These are phyloP conservation scores for Aspergillus fischeri DNA, from an alignment of 2,329 filamentous ascomycete genomes.

Conservation along the genomic window DNA sequence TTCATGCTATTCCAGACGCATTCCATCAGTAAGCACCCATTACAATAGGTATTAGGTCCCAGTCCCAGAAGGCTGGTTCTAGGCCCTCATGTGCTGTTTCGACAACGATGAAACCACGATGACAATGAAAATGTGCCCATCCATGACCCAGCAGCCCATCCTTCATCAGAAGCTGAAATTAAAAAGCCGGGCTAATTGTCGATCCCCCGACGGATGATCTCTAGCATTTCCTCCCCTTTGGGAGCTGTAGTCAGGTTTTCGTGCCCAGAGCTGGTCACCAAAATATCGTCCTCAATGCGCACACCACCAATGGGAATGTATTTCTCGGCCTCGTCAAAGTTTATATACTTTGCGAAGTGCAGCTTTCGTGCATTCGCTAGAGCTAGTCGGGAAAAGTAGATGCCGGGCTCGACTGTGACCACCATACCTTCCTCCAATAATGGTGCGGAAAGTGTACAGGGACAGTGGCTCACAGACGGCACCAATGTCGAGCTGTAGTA, in stretches of 20 bases:
- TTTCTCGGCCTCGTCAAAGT: constrained; percentile 35
- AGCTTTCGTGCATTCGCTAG: constrained; percentile 31
- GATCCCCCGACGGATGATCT: constrained; percentile 32
- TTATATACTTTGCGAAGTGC: constrained; percentile 33
- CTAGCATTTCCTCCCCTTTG: constrained; percentile 57
- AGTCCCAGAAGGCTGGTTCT: neutral
- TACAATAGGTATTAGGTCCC: neutral
- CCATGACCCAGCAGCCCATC: neutral
- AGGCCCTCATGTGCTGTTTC: neutral
- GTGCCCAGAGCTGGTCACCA: constrained; percentile 65
- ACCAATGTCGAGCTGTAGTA: constrained; percentile 13
- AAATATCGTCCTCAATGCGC: constrained; percentile 55
- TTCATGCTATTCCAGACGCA: neutral
- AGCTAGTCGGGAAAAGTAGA: constrained; percentile 41
- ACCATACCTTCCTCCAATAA: constrained; percentile 51
- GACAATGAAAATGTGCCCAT: neutral
- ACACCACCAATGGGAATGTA: constrained; percentile 43
- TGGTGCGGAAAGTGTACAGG: constrained; percentile 32
- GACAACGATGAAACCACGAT: neutral
- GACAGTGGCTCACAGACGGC: constrained; percentile 17
- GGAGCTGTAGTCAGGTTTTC: constrained; percentile 70
- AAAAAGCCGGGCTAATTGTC: constrained; percentile 6
- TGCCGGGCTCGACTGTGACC: constrained; percentile 54
- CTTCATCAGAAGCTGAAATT: neutral
- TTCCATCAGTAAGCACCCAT: neutral